Conservation (phyloP, 2,329 filamentous ascomycete species). For the Epichloe uncinata region DNA sequence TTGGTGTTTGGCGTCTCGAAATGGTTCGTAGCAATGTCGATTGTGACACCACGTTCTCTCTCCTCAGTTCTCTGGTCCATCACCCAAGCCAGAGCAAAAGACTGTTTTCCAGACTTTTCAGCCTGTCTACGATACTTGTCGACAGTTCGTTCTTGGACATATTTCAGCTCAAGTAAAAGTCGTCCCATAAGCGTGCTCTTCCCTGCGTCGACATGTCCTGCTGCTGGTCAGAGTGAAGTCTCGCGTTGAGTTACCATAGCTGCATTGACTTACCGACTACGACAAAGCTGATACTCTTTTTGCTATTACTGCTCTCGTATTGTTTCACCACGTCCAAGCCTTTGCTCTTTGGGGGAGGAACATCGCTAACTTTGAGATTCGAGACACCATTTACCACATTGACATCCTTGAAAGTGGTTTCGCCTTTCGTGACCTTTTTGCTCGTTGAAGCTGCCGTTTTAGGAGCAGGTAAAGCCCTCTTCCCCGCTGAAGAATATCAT, state of each 20-base stretch:
- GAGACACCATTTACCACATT: constrained; percentile 19
- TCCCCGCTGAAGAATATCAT: constrained; percentile 37
- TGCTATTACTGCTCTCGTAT: constrained; percentile 59
- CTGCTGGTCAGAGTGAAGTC: background rate
- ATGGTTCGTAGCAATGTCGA: constrained; percentile 89
- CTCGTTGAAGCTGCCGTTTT: constrained; percentile 17
- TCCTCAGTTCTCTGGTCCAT: constrained; percentile 88
- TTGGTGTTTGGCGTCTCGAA: constrained; percentile 79
- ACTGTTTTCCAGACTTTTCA: constrained; percentile 82
- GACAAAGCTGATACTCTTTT: constrained; percentile 85
- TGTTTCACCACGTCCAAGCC: constrained; percentile 76
- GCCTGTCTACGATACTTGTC: constrained; percentile 83
- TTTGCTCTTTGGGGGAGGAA: constrained; percentile 53
- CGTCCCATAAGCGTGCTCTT: constrained; percentile 97
- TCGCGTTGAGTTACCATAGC: background rate
- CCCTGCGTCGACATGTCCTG: constrained; percentile 90
- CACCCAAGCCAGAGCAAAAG: constrained; percentile 94
- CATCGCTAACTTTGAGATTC: constrained; percentile 32
- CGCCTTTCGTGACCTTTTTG: constrained; percentile 26
- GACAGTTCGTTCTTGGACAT: constrained; percentile 76
- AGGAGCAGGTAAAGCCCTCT: constrained; percentile 28
- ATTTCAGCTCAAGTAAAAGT: constrained; percentile 76
- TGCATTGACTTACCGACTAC: constrained; percentile 57
- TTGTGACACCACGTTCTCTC: constrained; percentile 78
- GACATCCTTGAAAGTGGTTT: constrained; percentile 11